Base-by-base conservation (phyloP, 495 filamentous ascomycete species). In the Neohortaea acidophila region DNA sequence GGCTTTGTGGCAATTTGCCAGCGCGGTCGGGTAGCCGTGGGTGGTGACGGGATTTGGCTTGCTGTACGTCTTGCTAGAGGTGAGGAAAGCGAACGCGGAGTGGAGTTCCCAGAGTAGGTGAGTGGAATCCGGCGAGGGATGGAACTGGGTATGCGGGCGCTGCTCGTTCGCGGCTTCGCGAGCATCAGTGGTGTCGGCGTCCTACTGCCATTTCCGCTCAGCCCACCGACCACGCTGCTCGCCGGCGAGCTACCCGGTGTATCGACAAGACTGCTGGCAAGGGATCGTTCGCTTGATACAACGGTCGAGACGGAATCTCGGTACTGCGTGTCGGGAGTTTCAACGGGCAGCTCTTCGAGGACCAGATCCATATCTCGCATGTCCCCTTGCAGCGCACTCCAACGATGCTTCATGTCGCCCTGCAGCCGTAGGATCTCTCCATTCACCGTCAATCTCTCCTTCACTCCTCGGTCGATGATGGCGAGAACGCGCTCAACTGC, bases 221-320 rank as follows among this genome's bases (percentile, higher is more conserved):
- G 48, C 49, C 55, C 57, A 14, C 51, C 40, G 13, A 87, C 67
- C 10, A 93, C 72, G 13, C 86, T 94, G 12, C 84, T 92, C 10
- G 89, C 83, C 18, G 89, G 89, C 3, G 87, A 94, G 63, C 73
- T 92, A 37, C 75, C 79, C 1, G 80, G 89, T 2, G 83, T 94
- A 36, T 81, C 83, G 33, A 72, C 63, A 20, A 73, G 68, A 55
- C 79, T 89, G 45, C 69, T 71, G 12, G 76, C 59, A 10, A 76
- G 72, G 1, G 84, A 89, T 47, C 75, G 73, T 52, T 94, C 89
- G 46, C 81, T 79, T 0, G 86, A 92, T 13, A 89, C 59, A 45
- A 94, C 81, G 49, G 77, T 93, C 2, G 86, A 94, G 38, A 96
- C 79, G 0, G 87, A 96, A 55, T 96, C 89, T 21, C 89, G 76